Evolutionary conservation across 2,329 filamentous ascomycete genomes (phyloP).

Genomic region (Fusarium sp.): DNA sequence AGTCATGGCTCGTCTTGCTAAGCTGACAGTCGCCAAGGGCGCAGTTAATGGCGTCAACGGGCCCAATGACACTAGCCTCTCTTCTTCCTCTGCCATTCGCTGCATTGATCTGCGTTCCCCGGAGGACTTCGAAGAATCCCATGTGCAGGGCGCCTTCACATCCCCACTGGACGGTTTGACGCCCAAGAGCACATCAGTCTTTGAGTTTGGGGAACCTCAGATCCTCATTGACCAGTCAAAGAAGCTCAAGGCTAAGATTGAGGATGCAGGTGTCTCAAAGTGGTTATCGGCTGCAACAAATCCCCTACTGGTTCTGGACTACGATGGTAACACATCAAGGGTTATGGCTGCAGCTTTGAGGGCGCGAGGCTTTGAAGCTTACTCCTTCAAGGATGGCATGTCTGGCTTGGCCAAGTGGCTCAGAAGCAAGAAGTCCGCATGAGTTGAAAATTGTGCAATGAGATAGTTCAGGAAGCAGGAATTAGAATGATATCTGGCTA

Average conservation of each 20-base stretch:
- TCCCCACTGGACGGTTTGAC: neutral
- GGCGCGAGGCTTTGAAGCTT: neutral
- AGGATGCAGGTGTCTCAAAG: neutral
- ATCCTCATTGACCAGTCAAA: neutral
- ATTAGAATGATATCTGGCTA: neutral
- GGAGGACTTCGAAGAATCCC: neutral
- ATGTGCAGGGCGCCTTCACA: neutral
- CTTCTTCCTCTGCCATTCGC: neutral
- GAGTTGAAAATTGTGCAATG: neutral
- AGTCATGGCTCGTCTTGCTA: neutral
- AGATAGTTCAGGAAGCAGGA: too few species aligned
- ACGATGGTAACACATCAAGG: neutral
- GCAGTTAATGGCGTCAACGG: neutral
- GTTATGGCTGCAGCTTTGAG: neutral
- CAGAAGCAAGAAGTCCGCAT: neutral
- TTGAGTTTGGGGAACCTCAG: neutral
- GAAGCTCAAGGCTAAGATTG: neutral
- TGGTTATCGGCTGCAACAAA: neutral
- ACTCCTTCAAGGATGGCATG: neutral
- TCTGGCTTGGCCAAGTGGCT: constrained; percentile 1
- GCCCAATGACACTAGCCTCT: neutral
- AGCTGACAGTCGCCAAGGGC: neutral
- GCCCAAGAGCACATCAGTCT: neutral
- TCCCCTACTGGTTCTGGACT: neutral
- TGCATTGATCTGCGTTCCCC: neutral